Evolutionary conservation across 352 stramenopile species (phyloP).

Genomic region (Phytophthora ohioensis): DNA sequence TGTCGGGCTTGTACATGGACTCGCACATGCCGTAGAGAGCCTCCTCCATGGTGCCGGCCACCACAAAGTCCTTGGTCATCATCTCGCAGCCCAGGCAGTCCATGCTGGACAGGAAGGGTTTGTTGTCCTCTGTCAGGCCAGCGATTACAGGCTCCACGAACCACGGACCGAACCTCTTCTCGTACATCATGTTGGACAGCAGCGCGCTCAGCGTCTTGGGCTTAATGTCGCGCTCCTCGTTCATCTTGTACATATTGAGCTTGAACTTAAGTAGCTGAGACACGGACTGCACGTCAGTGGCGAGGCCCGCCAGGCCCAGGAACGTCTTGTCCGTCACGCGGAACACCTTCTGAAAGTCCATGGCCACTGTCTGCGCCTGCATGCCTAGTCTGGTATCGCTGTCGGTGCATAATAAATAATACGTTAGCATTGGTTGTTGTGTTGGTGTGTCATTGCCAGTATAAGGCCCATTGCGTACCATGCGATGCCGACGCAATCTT

Average conservation of each 20-base stretch:
- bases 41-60: constrained; percentile 97
- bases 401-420: constrained; percentile 7
- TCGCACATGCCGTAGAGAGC: constrained; percentile 99
- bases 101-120: constrained; percentile 98
- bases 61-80: constrained; percentile 98
- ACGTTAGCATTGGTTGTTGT: background rate
- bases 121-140: constrained; percentile 94
- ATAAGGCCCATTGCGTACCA: constrained; percentile 54
- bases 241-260: constrained; percentile 98
- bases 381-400: constrained; percentile 97
- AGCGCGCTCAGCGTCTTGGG: constrained; percentile 97
- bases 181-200: constrained; percentile 97
- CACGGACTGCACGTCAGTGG: constrained; percentile 98
- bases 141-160: constrained; percentile 99
- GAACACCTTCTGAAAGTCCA: constrained; percentile 99
- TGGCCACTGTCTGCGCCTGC: constrained; percentile 97
- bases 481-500: constrained; percentile 99
- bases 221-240: constrained; percentile 98
- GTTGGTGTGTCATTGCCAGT: background rate
- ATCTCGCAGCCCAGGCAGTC: constrained; percentile 98
- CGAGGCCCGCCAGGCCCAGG: constrained; percentile 97
- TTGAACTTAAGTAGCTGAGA: constrained; percentile 95
- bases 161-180: constrained; percentile 99
- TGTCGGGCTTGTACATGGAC: constrained; percentile 97
- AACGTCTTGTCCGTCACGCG: constrained; percentile 97